Evolutionary conservation across 2,329 filamentous ascomycete species (phyloP), one percentile per base, ranked within the genome.

Genomic region (Microdochium bolleyi): DNA sequence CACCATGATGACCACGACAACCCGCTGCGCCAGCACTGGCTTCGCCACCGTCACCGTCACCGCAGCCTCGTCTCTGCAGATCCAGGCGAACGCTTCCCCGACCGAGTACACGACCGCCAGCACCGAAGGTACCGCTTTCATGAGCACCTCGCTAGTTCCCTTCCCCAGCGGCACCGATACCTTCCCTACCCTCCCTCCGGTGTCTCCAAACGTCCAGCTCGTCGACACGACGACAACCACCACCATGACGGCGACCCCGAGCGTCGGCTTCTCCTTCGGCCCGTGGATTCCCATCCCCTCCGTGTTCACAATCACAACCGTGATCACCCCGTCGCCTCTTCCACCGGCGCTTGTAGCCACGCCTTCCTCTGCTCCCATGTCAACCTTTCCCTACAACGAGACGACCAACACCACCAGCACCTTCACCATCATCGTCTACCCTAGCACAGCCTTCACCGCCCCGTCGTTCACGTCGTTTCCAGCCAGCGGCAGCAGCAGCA

Each of bases 301-400:
- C 21, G 48, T 53, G 3, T 34, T 55, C 22, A 51, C 49, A 41
- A 55, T 48, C 38, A 56, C 55, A 1, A 50, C 53, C 48, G 24
- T 56, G 25, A 54, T 53, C 4, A 55, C 24, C 5, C 30, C n/a
- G 14, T 9, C 11, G 5, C 24, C 48, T 7, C 48, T 49, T 8
- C 9, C 27, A 16, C 21, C 34, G 11, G 21, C 49, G 3, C 24
- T 24, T 21, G 11, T 19, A 19, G 3, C 24, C 24, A 49, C 48
- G 4, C 5, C 22, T 21, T 11, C n/a, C 9, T 7, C 44, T 7
- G 22, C 44, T 19, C 8, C 22, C 44, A 3, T 4, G 8, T n/a
- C 48, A 3, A 19, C 24, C n/a, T 10, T 8, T 9, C 10, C 58
- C 56, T 65, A 66, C 58, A 50, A 48, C 50, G 49, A 66, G 58